Conservation (phyloP, 164 flowering plant species). For the Tetrastigma voinierianum region DNA sequence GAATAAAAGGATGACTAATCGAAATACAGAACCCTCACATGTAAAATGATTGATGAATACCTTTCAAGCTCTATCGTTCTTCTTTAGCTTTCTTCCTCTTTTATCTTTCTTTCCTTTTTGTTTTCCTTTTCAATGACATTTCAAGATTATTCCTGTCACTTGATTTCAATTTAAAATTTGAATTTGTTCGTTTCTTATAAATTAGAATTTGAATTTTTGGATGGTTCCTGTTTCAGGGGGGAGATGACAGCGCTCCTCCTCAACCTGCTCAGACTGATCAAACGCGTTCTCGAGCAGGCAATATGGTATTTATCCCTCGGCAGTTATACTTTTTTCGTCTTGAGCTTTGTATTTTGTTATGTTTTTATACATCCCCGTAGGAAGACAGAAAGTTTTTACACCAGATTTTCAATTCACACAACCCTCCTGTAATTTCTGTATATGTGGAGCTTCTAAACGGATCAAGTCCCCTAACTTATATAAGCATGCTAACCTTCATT, state of each 20-base stretch:
- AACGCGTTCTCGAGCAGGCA: conserved; percentile 35
- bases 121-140: not conserved
- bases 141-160: not conserved
- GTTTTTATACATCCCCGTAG: not conserved
- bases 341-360: not conserved
- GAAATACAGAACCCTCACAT: conserved; percentile 22
- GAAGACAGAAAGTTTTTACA: too few species aligned
- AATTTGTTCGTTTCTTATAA: not conserved
- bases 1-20: conserved; percentile 16
- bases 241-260: conserved; percentile 31
- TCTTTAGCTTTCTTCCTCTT: too few species aligned
- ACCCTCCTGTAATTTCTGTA: too few species aligned
- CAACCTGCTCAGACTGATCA: conserved; percentile 28
- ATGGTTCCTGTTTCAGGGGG: conserved; percentile 33
- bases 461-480: too few species aligned
- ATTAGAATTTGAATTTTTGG: not conserved
- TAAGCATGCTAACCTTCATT: too few species aligned
- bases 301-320: conserved; percentile 26
- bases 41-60: not conserved
- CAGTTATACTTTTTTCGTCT: not conserved
- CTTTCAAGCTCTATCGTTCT: too few species aligned
- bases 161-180: not conserved
- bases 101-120: not conserved
- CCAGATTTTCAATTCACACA: too few species aligned
- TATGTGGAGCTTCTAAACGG: too few species aligned